Conservation (phyloP, 805 yeast species). For the Cyberlindnera bimundalis region DNA sequence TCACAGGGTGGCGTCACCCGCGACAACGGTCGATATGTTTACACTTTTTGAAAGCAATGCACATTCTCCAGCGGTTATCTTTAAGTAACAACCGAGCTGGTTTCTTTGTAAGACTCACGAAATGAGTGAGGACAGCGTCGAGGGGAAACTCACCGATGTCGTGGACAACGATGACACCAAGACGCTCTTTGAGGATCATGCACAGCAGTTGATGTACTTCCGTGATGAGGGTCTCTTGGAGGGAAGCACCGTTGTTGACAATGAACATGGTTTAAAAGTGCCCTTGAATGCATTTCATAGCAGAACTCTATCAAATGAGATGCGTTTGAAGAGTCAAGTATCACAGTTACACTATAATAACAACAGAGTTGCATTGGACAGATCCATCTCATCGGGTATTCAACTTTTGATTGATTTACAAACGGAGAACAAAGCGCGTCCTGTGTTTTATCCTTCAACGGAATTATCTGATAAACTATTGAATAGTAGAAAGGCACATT, state of each 20-base stretch:
- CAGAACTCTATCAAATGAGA: constrained; percentile 29
- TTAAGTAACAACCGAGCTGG: no score
- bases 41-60: no score
- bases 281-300: constrained; percentile 13
- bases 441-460: constrained; percentile 58
- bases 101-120: no score
- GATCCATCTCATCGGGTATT: constrained; percentile 53
- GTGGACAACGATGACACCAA: constrained; percentile 17
- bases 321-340: constrained; percentile 49
- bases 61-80: neutral
- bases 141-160: neutral
- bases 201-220: constrained; percentile 22
- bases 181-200: constrained; percentile 21
- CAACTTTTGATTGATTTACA: constrained; percentile 49
- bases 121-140: constrained; percentile 15
- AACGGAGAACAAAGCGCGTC: constrained; percentile 54
- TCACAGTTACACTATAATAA: constrained; percentile 77
- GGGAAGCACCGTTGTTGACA: constrained; percentile 27
- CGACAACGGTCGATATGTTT: no score
- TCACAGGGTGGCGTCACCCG: constrained; percentile 1
- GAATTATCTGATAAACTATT: constrained; percentile 31
- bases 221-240: constrained; percentile 27
- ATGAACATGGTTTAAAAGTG: constrained; percentile 15
- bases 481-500: constrained; percentile 48
- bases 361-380: constrained; percentile 59